Evolutionary conservation across 2,329 filamentous ascomycete genomes (phyloP), one percentile per base, ranked within the genome.

Genomic region (Cladosporium sp.): DNA sequence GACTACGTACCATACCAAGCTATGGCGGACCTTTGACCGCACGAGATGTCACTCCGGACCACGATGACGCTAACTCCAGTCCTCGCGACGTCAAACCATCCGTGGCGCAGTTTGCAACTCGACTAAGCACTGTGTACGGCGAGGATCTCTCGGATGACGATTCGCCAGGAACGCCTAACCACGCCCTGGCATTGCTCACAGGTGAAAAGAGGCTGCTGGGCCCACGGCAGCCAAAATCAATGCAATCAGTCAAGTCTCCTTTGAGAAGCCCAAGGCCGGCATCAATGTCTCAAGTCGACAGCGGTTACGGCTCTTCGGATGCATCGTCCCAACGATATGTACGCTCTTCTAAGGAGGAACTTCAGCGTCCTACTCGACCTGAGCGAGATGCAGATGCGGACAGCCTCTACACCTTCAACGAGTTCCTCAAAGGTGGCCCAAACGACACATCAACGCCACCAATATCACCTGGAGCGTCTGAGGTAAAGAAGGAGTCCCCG

Each of bases 241-340:
- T 46, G 32, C 46, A 63, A n/a, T 63, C 60, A 21, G 18, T 56
- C 25, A 54, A 28, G 23, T 30, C 49, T 18, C 56, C n/a, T 34
- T 14, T 54, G 48, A 62, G 26, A 14, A 63, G 32, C 25, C 49
- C 32, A 30, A 13, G 63, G 18, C 63, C 63, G 3, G 57, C 30
- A 5, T 59, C 63, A 18, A 51, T 53, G 54, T 53, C 63, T 5
- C 54, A 65, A 7, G 66, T 65, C 16, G 76, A 78, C 64, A 77
- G 76, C 63, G 75, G 76, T 21, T 78, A 78, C 60, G 72, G 70
- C 36, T 77, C 76, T 8, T 73, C 76, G 61, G 66, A 56, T 10
- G 32, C 48, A 21, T 62, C 59, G 2, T 63, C 60, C 28, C 60
- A 63, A 34, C 25, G 49, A 14, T 53, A 63, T 21, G 60, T 46